Conservation (phyloP, 306 rosid species). For the Glycyrrhiza uralensis region DNA sequence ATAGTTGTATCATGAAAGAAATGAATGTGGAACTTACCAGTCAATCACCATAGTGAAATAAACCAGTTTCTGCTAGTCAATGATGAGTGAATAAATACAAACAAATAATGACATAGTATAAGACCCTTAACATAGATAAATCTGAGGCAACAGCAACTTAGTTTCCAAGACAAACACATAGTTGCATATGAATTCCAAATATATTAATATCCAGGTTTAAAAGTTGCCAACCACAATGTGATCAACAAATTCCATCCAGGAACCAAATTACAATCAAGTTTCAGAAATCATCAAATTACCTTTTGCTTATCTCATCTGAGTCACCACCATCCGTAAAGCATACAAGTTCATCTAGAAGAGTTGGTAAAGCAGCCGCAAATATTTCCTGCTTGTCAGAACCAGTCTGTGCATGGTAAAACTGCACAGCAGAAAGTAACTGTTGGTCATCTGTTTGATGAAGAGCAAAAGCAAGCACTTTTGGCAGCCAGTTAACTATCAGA, state of each 20-base stretch:
- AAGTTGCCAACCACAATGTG: background rate
- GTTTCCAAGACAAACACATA: slow-evolving; percentile 8
- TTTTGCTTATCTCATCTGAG: slow-evolving; percentile 67
- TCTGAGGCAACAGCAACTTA: background rate
- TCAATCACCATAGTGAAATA: slow-evolving; percentile 23
- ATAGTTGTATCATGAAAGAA: slow-evolving; percentile 6
- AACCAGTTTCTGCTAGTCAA: slow-evolving; percentile 16
- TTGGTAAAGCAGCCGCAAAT: slow-evolving; percentile 81
- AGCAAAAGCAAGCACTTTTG: slow-evolving; percentile 95
- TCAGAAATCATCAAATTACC: slow-evolving; percentile 49
- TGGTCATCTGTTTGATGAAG: slow-evolving; percentile 68
- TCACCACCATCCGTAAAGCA: slow-evolving; percentile 79
- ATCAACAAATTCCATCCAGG: background rate
- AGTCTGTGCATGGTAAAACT: slow-evolving; percentile 71
- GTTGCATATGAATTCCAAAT: background rate
- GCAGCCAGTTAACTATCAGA: slow-evolving; percentile 67
- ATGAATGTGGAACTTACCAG: background rate
- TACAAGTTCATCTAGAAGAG: slow-evolving; percentile 81
- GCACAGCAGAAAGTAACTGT: slow-evolving; percentile 61
- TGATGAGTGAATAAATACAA: slow-evolving; percentile 13
- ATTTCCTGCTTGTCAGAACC: slow-evolving; percentile 78
- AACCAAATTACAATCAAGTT: slow-evolving; percentile 16
- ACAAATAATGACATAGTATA: background rate
- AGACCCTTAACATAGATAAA: slow-evolving; percentile 19
- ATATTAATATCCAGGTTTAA: slow-evolving; percentile 1